Percentiles rank a stretch among this genome's conserved stretches.
phyloP scores from a whole-genome alignment of 2,329 filamentous ascomycete genomes.

The Calcarisporium arbuscula region DNA sequence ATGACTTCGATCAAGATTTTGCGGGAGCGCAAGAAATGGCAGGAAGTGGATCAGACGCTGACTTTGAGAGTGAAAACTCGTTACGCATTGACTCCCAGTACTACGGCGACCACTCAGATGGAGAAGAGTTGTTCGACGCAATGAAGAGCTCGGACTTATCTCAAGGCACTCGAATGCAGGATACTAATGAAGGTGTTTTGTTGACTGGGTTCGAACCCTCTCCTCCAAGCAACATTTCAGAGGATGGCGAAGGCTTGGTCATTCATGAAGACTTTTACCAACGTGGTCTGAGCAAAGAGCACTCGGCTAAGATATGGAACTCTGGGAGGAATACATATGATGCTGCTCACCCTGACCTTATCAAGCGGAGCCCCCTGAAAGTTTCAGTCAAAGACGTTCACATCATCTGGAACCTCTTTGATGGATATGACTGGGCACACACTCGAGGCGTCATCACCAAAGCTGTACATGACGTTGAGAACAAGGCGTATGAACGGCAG shows the following conservation, averaged over 20 bases:
- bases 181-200: constrained; percentile 29
- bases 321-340: constrained; percentile 71
- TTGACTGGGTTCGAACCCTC: constrained; percentile 24
- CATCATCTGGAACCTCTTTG: constrained; percentile 95
- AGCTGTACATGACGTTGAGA: constrained; percentile 82
- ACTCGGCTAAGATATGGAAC: constrained; percentile 73
- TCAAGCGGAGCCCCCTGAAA: constrained; percentile 64
- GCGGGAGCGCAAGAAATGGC: constrained; percentile 45
- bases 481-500: constrained; percentile 70
- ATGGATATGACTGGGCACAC: constrained; percentile 92
- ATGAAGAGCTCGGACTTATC: constrained; percentile 28
- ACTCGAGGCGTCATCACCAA: constrained; percentile 83
- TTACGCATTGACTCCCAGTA: constrained; percentile 39
- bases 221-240: constrained; percentile 30
- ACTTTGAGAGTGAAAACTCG: constrained; percentile 25
- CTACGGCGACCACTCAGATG: constrained; percentile 35
- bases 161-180: constrained; percentile 24
- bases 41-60: constrained; percentile 26
- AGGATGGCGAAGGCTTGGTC: constrained; percentile 56
- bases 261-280: constrained; percentile 77
- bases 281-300: constrained; percentile 51
- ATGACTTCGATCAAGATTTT: constrained; percentile 59
- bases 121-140: constrained; percentile 43
- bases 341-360: constrained; percentile 52
- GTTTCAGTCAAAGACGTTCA: constrained; percentile 81